Conservation (phyloP, 1,139 yeast species). For the Yamadazyma oceani region DNA sequence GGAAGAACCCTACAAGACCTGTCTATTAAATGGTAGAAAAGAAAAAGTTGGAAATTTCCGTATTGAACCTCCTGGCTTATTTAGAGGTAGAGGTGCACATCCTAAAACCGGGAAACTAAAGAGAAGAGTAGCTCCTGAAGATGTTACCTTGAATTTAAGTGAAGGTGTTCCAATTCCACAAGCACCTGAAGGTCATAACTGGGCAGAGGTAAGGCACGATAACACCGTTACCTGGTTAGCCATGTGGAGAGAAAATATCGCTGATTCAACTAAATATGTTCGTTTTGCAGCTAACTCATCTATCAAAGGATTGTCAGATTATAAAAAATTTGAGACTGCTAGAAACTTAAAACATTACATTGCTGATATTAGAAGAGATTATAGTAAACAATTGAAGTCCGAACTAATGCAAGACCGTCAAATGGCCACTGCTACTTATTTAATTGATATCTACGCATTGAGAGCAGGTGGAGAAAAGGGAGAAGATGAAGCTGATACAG, state of each 20-base stretch:
- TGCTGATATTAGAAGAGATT: constrained; percentile 72
- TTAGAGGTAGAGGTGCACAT: constrained; percentile 96
- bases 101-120: constrained; percentile 92
- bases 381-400: constrained; percentile 67
- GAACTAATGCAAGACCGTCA: constrained; percentile 84
- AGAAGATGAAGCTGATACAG: constrained; percentile 97
- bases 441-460: constrained; percentile 90
- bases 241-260: constrained; percentile 94
- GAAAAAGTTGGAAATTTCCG: constrained; percentile 93
- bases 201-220: constrained; percentile 91
- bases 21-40: constrained; percentile 80
- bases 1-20: constrained; percentile 82
- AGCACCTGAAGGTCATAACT: constrained; percentile 83
- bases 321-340: constrained; percentile 90
- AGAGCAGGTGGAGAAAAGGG: constrained; percentile 99
- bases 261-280: constrained; percentile 82
- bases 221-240: constrained; percentile 95
- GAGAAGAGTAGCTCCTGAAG: constrained; percentile 84
- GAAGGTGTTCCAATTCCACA: constrained; percentile 70
- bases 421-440: constrained; percentile 90
- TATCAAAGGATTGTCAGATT: constrained; percentile 87
- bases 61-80: constrained; percentile 94
- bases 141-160: constrained; percentile 81
- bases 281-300: constrained; percentile 91
- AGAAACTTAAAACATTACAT: constrained; percentile 76